Base-by-base conservation (phyloP, 331 rosid genomes). In the Pyracantha coccinea region DNA sequence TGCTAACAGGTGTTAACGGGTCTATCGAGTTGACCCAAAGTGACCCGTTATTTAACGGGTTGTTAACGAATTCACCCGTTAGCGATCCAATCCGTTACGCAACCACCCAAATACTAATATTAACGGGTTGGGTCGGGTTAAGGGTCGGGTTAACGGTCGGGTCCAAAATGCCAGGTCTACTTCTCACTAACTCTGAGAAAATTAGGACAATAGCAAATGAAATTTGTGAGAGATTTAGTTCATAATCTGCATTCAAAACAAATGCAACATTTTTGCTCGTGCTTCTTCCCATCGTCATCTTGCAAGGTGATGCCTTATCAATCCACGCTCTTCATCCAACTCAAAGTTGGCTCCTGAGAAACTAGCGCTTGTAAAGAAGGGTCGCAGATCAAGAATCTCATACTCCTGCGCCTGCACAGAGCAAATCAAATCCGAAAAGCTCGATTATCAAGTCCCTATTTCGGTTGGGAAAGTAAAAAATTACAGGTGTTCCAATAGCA, bases 351-450 rank as follows among this genome's bases (percentile, higher is more conserved):
- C 86, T 63, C 80, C 67, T 4, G 92, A 76, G 77, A 93, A 91
- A 20, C 80, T 85, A 50, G 82, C 68, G 80, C 97, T 93, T 12
- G 75, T 76, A 79, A 91, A 93, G 88, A 93, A 93, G 58, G 92
- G 92, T 38, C 74, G 86, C 61, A 93, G 85, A 89, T 91, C 97
- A 71, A 82, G 82, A 27, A 93, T 89, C 75, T 93, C 98, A 58
- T 91, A 89, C 68, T 91, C 98, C 72, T 88, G 93, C 68, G 97
- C 97, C 98, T 93, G 92, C 85, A 84, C n/a, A 52, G 12, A 5
- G 27, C 21, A 35, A 71, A 67, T 62, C 76, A 85, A 66, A 33
- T 53, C 28, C 58, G 38, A 52, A 27, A 21, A 47, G 41, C 16
- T 7, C 9, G 20, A 21, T 52, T 21, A 59, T 76, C 25, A 55